Percentiles rank a stretch among this genome's conserved stretches.
Conservation (phyloP, 2,329 filamentous ascomycete species). For the Botryotinia globosa region DNA sequence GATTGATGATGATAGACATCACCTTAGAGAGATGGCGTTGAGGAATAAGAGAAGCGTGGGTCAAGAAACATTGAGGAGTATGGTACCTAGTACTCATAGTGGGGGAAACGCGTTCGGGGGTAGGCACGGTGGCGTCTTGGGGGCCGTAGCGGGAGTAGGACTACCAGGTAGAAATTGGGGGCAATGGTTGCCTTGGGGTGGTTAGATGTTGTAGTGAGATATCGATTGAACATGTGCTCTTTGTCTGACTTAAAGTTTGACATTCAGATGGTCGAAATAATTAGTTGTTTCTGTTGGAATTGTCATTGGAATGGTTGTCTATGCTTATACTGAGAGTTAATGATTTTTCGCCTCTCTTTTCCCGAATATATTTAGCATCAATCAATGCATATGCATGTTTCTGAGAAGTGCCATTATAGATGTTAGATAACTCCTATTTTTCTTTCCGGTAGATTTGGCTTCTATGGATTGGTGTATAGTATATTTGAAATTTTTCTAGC, state of each 20-base stretch:
- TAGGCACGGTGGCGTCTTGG: neutral
- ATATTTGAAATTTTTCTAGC: neutral
- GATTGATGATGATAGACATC: slow-evolving; percentile 21
- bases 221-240: neutral
- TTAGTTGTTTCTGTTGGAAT: neutral
- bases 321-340: neutral
- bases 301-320: neutral
- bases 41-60: slow-evolving; percentile 32
- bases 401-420: too few species aligned
- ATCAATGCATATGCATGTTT: neutral
- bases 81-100: slow-evolving; percentile 28
- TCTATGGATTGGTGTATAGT: too few species aligned
- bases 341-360: neutral
- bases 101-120: slow-evolving; percentile 15
- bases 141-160: slow-evolving; percentile 12
- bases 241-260: neutral
- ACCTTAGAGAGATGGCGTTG: slow-evolving; percentile 27
- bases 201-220: neutral
- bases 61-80: slow-evolving; percentile 29
- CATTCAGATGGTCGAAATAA: neutral
- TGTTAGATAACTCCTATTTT: too few species aligned
- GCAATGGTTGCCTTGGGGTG: slow-evolving; percentile 13
- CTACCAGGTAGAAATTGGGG: slow-evolving; percentile 18
- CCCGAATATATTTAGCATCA: neutral
- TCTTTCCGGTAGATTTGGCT: too few species aligned